These are phyloP conservation scores for Teratosphaeria gauchensis DNA, from an alignment of 2,329 filamentous ascomycete species.

Conservation along the genomic window DNA sequence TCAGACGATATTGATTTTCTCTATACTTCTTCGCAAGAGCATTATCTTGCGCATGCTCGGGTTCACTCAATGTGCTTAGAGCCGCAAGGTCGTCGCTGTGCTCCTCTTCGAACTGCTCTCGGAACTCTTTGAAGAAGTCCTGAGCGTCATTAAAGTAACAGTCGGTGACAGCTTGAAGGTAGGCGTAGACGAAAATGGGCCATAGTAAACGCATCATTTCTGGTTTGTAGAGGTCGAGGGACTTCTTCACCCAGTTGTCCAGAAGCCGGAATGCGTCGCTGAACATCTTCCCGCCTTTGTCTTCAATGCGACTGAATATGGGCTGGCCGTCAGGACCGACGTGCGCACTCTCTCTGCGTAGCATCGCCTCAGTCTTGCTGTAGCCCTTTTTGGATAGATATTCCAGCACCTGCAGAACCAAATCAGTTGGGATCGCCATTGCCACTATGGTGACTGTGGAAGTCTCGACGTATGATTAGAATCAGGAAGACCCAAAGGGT, in stretches of 20 bases:
- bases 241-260: slow-evolving; percentile 72
- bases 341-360: slow-evolving; percentile 80
- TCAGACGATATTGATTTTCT: slow-evolving; percentile 79
- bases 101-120: slow-evolving; percentile 60
- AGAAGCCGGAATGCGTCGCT: slow-evolving; percentile 51
- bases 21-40: slow-evolving; percentile 70
- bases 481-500: background rate
- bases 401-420: slow-evolving; percentile 61
- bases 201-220: slow-evolving; percentile 82
- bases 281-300: slow-evolving; percentile 66
- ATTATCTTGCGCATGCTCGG: slow-evolving; percentile 71
- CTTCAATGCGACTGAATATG: slow-evolving; percentile 55
- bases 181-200: slow-evolving; percentile 92
- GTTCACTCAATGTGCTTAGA: slow-evolving; percentile 63
- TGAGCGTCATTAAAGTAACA: slow-evolving; percentile 64
- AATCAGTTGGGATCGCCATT: slow-evolving; percentile 2
- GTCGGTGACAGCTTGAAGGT: slow-evolving; percentile 65
- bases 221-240: slow-evolving; percentile 89
- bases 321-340: slow-evolving; percentile 73
- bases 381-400: slow-evolving; percentile 95
- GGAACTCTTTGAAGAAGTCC: slow-evolving; percentile 61
- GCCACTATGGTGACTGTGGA: background rate
- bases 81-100: slow-evolving; percentile 72
- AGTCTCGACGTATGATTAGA: background rate
- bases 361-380: slow-evolving; percentile 80